phyloP scores from a whole-genome alignment of 2,329 filamentous ascomycete genomes.

The Trichoderma sp. region DNA sequence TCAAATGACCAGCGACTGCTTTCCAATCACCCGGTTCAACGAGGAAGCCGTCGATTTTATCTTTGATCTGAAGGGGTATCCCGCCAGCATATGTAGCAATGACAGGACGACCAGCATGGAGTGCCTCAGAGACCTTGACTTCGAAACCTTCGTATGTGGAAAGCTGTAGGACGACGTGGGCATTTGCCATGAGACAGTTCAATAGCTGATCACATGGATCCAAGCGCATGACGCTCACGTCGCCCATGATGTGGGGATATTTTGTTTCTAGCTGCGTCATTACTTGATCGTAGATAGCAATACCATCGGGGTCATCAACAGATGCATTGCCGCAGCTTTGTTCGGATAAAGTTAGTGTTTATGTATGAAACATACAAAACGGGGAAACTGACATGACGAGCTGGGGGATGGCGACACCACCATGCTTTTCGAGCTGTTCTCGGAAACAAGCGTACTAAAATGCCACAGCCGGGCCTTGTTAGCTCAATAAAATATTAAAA shows the following conservation, averaged over 20 bases:
- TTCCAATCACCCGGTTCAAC: slow-evolving; percentile 69
- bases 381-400: slow-evolving; percentile 58
- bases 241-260: slow-evolving; percentile 60
- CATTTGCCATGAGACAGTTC: slow-evolving; percentile 71
- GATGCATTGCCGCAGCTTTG: slow-evolving; percentile 68
- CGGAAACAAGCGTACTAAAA: slow-evolving; percentile 66
- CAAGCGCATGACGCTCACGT: slow-evolving; percentile 74
- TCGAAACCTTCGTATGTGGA: slow-evolving; percentile 83
- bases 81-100: slow-evolving; percentile 76
- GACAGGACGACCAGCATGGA: slow-evolving; percentile 76
- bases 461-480: neutral
- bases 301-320: slow-evolving; percentile 77
- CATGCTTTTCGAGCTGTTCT: slow-evolving; percentile 54
- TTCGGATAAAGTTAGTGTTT: neutral
- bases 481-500: neutral
- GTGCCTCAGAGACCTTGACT: slow-evolving; percentile 80
- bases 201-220: slow-evolving; percentile 77
- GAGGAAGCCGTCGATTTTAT: slow-evolving; percentile 70
- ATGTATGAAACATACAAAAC: neutral
- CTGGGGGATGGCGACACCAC: slow-evolving; percentile 56
- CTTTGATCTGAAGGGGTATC: slow-evolving; percentile 73
- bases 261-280: slow-evolving; percentile 63
- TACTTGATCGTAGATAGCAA: slow-evolving; percentile 68
- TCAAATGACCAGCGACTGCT: slow-evolving; percentile 65
- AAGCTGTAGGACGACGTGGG: slow-evolving; percentile 72